Percentiles rank a stretch among this genome's conserved stretches.
Conservation (phyloP, 768 basidiomycete species). For the Russula compacta region DNA sequence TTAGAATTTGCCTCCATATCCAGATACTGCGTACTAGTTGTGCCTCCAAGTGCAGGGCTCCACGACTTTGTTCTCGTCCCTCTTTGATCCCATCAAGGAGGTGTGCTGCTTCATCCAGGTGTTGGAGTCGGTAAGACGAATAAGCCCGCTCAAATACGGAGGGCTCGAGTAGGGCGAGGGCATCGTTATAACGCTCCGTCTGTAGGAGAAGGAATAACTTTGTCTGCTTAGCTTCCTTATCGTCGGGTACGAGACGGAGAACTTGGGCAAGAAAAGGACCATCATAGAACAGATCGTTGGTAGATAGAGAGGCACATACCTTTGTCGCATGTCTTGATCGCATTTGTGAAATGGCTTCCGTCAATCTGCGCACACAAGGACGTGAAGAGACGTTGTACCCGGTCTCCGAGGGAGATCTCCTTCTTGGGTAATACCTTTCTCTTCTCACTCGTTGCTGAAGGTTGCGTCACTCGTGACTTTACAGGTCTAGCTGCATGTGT, state of each 20-base stretch:
- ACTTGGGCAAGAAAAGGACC: slow-evolving; percentile 36
- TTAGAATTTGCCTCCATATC: slow-evolving; percentile 8
- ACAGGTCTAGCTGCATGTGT: not conserved
- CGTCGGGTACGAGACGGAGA: slow-evolving; percentile 53
- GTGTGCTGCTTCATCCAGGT: slow-evolving; percentile 54
- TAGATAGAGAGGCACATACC: slow-evolving; percentile 40
- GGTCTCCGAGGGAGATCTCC: slow-evolving; percentile 27
- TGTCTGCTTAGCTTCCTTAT: slow-evolving; percentile 68
- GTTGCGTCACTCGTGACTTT: slow-evolving; percentile 1
- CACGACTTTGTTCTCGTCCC: slow-evolving; percentile 39
- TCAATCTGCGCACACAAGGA: slow-evolving; percentile 84
- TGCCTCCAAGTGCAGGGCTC: slow-evolving; percentile 72
- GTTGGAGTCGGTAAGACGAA: slow-evolving; percentile 75
- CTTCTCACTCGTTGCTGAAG: slow-evolving; percentile 1
- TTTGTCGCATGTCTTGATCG: slow-evolving; percentile 88
- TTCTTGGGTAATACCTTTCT: slow-evolving; percentile 27
- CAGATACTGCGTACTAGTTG: slow-evolving; percentile 56
- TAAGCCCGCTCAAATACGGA: slow-evolving; percentile 67
- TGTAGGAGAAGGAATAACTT: slow-evolving; percentile 85
- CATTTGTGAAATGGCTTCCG: slow-evolving; percentile 78
- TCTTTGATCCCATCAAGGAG: slow-evolving; percentile 43
- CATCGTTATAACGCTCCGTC: slow-evolving; percentile 69
- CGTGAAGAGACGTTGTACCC: slow-evolving; percentile 55
- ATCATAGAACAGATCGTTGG: not conserved
- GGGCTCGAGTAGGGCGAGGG: slow-evolving; percentile 46